These are phyloP conservation scores for Rhodotorula mucilaginosa DNA, from an alignment of 1,284 basidiomycete genomes.

Conservation along the genomic window DNA sequence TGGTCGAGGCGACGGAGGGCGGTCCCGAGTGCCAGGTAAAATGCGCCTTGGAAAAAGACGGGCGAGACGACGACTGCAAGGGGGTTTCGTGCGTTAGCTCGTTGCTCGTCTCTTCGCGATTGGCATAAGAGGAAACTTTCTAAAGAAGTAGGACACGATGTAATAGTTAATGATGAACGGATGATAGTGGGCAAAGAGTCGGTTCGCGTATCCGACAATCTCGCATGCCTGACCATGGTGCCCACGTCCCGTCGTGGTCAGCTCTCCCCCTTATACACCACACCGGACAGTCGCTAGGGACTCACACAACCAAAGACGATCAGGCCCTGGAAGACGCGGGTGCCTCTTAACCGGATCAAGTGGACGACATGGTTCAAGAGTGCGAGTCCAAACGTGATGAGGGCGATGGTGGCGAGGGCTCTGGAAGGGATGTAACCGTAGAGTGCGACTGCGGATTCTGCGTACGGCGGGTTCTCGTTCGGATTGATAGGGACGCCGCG, in stretches of 20 bases:
- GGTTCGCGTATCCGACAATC: slow-evolving; percentile 37
- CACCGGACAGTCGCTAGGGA: neutral
- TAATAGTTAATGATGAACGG: slow-evolving; percentile 41
- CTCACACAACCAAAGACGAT: slow-evolving; percentile 16
- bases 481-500: slow-evolving; percentile 46
- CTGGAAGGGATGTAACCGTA: slow-evolving; percentile 49
- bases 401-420: slow-evolving; percentile 39
- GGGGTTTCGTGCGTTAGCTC: slow-evolving; percentile 24
- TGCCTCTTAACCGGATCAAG: slow-evolving; percentile 25
- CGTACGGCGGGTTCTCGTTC: slow-evolving; percentile 44
- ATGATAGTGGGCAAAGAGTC: slow-evolving; percentile 29
- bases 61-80: slow-evolving; percentile 51
- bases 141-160: slow-evolving; percentile 30
- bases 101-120: too few relatives aligned
- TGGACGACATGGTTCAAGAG: slow-evolving; percentile 45
- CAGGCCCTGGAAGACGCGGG: slow-evolving; percentile 35
- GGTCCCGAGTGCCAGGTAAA: slow-evolving; percentile 45
- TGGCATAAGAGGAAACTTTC: neutral
- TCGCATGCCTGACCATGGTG: slow-evolving; percentile 27
- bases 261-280: neutral
- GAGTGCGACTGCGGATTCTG: slow-evolving; percentile 48
- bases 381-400: slow-evolving; percentile 46
- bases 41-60: slow-evolving; percentile 50
- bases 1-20: slow-evolving; percentile 39
- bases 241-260: neutral